Evolutionary conservation across 352 stramenopile species (phyloP), one percentile per base, ranked within the genome.

Genomic region (Pythium graminicola): DNA sequence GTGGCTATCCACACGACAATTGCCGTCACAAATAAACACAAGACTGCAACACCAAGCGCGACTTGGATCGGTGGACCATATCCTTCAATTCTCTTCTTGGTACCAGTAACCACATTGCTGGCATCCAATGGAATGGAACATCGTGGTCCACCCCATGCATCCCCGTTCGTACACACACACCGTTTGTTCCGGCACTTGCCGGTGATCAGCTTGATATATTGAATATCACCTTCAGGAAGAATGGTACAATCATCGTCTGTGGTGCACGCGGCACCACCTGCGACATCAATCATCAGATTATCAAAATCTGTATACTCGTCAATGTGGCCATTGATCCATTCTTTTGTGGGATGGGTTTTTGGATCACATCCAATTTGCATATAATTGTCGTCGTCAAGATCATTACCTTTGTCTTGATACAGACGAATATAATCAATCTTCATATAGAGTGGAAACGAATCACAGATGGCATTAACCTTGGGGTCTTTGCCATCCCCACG

Each of bases 361-460:
- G 81, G 81, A 53, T 93, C 73, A 23, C 79, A 93, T 0, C 70
- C 72, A 0, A 86, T 50, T 7, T 36, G 31, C 31, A 36, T 36
- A 14, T 14, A 14, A 14, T 36, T 36, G 57, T 59, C 79, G 89
- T 89, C 1, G 43, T 69, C 0, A 76, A 87, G 6, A 10, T 28
- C 0, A 16, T 35, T 3, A 0, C 62, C 67, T 6, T 62, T 45
- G 32, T 88, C 73, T 52, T 93, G 81, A 48, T 88, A 90, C 49
- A 90, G 46, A 2, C 81, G 81, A 23, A 93, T 70, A 65, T 90
- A 89, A 59, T 90, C 81, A 38, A 93, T 62, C 50, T 85, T 85
- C 42, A 93, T 40, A 27, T 81, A 60, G 70, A 91, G 75, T 0
- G 77, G 81, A 45, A 91, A 85, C 1, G 62, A 48, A 36, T 76